Conservation (phyloP, 2,329 filamentous ascomycete genomes). For the Cytospora schulzeri region DNA sequence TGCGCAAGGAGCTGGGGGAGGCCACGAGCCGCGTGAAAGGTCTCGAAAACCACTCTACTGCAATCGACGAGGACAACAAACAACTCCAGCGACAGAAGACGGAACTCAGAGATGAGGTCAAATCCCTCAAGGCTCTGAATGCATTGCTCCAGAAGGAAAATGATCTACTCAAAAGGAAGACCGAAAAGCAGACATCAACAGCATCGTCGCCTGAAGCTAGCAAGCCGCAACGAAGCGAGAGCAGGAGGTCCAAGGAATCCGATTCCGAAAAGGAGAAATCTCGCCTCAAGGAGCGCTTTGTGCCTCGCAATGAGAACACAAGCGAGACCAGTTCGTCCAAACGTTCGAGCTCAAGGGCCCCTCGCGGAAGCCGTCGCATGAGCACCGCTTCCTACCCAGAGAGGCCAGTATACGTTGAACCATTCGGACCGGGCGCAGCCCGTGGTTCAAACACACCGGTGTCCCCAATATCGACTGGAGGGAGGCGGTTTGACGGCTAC, state of each 20-base stretch:
- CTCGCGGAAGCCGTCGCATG: conserved; percentile 18
- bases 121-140: conserved; percentile 29
- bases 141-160: conserved; percentile 26
- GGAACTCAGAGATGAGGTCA: conserved; percentile 34
- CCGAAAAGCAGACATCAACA: conserved; percentile 32
- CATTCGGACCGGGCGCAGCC: conserved; percentile 4
- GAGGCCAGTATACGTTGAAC: conserved; percentile 21
- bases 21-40: conserved; percentile 30
- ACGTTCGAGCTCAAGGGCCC: conserved; percentile 18
- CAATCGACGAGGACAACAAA: conserved; percentile 33
- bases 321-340: conserved; percentile 32
- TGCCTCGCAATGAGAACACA: conserved; percentile 33
- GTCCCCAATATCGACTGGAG: not conserved
- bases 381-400: conserved; percentile 9
- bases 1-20: conserved; percentile 28
- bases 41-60: conserved; percentile 27
- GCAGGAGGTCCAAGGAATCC: conserved; percentile 32
- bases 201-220: conserved; percentile 30
- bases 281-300: conserved; percentile 38
- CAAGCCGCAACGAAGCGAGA: conserved; percentile 34
- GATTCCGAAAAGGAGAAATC: conserved; percentile 33
- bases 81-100: conserved; percentile 32
- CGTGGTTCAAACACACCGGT: not conserved
- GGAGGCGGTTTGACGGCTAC: conserved; percentile 14
- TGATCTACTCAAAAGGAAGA: conserved; percentile 30